A percentile compares a stretch with the other conserved stretches of the same genome.
Conservation (phyloP, 495 filamentous ascomycete species). For the Apodospora peruviana region DNA sequence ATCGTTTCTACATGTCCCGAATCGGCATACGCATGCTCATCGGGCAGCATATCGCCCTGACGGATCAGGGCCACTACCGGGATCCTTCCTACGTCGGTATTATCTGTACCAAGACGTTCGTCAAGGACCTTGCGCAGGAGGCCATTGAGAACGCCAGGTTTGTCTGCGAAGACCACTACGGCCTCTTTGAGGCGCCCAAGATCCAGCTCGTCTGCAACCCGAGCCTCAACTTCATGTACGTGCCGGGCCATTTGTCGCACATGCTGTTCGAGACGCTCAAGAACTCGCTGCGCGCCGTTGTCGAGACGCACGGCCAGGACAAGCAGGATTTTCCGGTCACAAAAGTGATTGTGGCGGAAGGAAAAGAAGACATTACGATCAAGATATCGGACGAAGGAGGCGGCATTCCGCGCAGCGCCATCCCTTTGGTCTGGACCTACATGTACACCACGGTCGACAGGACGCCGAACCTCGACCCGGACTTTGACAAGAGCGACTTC, state of each 20-base stretch:
- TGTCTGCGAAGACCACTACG: constrained; percentile 98
- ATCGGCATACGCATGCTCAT: constrained; percentile 99
- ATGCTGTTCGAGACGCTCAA: constrained; percentile 99
- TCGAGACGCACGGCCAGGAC: constrained; percentile 91
- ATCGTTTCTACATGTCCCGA: constrained; percentile 99
- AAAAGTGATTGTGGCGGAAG: constrained; percentile 94
- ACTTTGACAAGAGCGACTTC: constrained; percentile 99
- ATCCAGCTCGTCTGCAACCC: constrained; percentile 93
- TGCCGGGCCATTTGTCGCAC: constrained; percentile 93
- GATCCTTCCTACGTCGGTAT: constrained; percentile 96
- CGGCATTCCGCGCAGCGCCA: constrained; percentile 83
- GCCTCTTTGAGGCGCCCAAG: constrained; percentile 93
- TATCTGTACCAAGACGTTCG: constrained; percentile 97
- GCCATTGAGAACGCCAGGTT: constrained; percentile 98
- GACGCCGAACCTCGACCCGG: constrained; percentile 89
- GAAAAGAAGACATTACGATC: constrained; percentile 97
- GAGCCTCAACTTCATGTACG: constrained; percentile 96
- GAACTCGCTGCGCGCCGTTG: constrained; percentile 93
- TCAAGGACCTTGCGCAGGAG: constrained; percentile 90
- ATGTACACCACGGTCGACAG: constrained; percentile 99
- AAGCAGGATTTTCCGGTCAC: constrained; percentile 94
- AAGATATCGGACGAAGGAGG: constrained; percentile 96
- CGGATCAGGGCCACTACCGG: constrained; percentile 78
- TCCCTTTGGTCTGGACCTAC: constrained; percentile 97
- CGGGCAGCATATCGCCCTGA: constrained; percentile 94